Percentiles rank a stretch among this genome's conserved stretches.
Evolutionary conservation across 2,329 filamentous ascomycete genomes (phyloP).

Genomic region (Colletotrichum sp.): DNA sequence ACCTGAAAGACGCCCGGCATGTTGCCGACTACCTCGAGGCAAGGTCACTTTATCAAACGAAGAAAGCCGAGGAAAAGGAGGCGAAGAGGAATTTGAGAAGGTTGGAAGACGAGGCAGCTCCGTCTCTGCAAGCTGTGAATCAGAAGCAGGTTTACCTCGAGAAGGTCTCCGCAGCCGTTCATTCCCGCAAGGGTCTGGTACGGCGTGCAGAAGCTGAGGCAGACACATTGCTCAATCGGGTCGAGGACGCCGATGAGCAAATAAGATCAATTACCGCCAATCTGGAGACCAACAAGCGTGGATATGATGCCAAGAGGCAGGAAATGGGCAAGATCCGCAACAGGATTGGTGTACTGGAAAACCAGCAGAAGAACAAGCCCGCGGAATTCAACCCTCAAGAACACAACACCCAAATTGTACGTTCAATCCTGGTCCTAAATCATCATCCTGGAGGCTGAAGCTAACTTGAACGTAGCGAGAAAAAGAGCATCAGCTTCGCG

Average conservation of each 20-base stretch:
- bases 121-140: constrained; percentile 72
- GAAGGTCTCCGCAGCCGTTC: constrained; percentile 60
- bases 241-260: constrained; percentile 35
- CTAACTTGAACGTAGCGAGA: constrained; percentile 52
- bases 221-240: constrained; percentile 46
- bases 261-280: constrained; percentile 38
- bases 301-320: constrained; percentile 53
- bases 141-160: constrained; percentile 71
- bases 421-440: constrained; percentile 33
- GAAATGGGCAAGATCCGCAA: constrained; percentile 56
- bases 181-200: constrained; percentile 58
- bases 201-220: constrained; percentile 58
- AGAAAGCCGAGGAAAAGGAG: constrained; percentile 60
- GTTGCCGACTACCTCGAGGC: constrained; percentile 69
- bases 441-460: neutral
- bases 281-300: constrained; percentile 56
- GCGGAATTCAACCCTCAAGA: constrained; percentile 71
- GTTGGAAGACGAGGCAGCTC: constrained; percentile 66
- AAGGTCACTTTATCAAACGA: constrained; percentile 48
- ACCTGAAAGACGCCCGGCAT: constrained; percentile 70
- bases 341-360: constrained; percentile 68
- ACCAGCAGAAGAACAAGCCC: constrained; percentile 65
- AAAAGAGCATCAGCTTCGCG: constrained; percentile 61
- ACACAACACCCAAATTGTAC: constrained; percentile 76
- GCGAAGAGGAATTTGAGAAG: constrained; percentile 62